A percentile compares a stretch with the other conserved stretches of the same genome.
These are phyloP conservation scores for Ganoderma lingzhi DNA, from an alignment of 1,284 basidiomycete species.

Conservation along the genomic window DNA sequence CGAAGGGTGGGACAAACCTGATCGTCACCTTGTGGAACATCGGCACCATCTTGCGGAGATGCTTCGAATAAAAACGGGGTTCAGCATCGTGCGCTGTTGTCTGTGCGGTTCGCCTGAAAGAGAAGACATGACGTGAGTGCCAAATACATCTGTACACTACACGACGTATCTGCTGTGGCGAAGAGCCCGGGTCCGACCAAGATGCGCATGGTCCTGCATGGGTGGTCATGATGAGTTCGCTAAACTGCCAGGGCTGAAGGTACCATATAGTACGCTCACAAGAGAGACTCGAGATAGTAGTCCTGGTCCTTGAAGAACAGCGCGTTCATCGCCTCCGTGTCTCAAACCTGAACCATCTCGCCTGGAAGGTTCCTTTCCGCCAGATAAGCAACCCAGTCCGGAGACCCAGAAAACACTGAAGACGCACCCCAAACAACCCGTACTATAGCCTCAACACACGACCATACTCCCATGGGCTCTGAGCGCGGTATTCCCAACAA, in stretches of 20 bases:
- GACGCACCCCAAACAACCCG: no score
- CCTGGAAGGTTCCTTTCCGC: background rate
- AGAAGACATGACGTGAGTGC: background rate
- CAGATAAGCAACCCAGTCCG: no score
- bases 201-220: slow-evolving; percentile 17
- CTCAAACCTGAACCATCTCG: slow-evolving; percentile 33
- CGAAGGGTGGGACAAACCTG: slow-evolving; percentile 14
- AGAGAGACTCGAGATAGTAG: slow-evolving; percentile 36
- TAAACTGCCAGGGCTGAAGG: no score
- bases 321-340: slow-evolving; percentile 39
- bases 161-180: slow-evolving; percentile 17
- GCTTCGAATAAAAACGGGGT: slow-evolving; percentile 31
- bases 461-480: no score
- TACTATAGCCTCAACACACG: no score
- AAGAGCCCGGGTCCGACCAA: slow-evolving; percentile 28
- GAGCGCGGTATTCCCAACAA: no score
- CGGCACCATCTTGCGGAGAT: slow-evolving; percentile 28
- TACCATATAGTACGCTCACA: slow-evolving; percentile 2
- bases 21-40: slow-evolving; percentile 26
- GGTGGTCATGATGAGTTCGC: no score
- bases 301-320: slow-evolving; percentile 44
- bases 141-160: no score
- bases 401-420: no score
- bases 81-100: slow-evolving; percentile 34
- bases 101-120: slow-evolving; percentile 34